Conservation (phyloP, 352 stramenopile genomes). For the Discostella stelligera region DNA sequence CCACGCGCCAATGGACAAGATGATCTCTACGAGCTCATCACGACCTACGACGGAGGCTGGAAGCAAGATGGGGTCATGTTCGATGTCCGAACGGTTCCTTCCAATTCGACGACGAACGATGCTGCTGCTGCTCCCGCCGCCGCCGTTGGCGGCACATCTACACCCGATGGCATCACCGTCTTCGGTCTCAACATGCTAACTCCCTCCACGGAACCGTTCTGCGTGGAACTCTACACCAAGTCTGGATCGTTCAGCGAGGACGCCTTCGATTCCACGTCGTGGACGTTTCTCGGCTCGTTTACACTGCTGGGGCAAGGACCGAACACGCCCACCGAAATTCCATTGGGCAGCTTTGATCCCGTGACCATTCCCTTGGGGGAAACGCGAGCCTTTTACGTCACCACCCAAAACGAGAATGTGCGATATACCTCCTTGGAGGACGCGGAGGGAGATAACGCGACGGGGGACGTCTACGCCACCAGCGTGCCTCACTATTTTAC, state of each 20-base stretch:
- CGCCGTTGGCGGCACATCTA: too few species aligned
- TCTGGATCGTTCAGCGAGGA: slow-evolving; percentile 21
- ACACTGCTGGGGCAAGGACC: slow-evolving; percentile 24
- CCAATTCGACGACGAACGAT: neutral
- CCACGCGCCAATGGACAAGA: slow-evolving; percentile 7
- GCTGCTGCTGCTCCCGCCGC: too few species aligned
- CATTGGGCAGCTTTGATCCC: slow-evolving; percentile 36
- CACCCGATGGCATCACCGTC: slow-evolving; percentile 26
- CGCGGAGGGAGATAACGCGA: neutral
- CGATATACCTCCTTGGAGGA: slow-evolving; percentile 34
- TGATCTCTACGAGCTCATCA: slow-evolving; percentile 15
- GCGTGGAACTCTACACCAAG: slow-evolving; percentile 40
- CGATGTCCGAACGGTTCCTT: slow-evolving; percentile 18
- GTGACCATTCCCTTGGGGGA: slow-evolving; percentile 4
- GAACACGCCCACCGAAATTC: slow-evolving; percentile 30
- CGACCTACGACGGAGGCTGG: slow-evolving; percentile 42
- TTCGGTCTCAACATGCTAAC: slow-evolving; percentile 35
- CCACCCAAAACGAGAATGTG: slow-evolving; percentile 36
- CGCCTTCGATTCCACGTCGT: neutral
- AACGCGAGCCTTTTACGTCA: slow-evolving; percentile 36
- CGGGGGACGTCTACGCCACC: slow-evolving; percentile 19
- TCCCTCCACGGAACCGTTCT: slow-evolving; percentile 18
- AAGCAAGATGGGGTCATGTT: slow-evolving; percentile 49
- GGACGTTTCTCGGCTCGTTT: slow-evolving; percentile 39
- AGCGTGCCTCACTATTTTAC: neutral